Evolutionary conservation across 2,329 filamentous ascomycete species (phyloP).

Genomic region (Aschersonia sp.): DNA sequence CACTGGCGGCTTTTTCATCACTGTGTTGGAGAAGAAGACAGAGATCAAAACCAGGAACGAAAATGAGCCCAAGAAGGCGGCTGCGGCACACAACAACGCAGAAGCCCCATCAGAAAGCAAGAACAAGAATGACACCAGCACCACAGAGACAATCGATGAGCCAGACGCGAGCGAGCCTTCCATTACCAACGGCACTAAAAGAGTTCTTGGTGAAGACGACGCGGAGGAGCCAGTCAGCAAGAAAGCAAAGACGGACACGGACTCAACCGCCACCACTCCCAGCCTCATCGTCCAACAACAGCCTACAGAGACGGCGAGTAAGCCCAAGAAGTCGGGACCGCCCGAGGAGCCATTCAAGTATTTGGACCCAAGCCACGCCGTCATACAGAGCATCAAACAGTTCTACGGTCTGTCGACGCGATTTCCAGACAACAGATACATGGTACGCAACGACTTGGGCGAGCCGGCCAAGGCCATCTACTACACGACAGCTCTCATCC

Average conservation of each 20-base stretch:
- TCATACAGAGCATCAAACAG: constrained; percentile 60
- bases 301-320: constrained; percentile 12
- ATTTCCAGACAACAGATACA: constrained; percentile 83
- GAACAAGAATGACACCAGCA: constrained; percentile 11
- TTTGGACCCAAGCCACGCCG: constrained; percentile 56
- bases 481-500: constrained; percentile 76
- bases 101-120: constrained; percentile 6
- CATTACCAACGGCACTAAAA: constrained; percentile 17
- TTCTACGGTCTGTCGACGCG: constrained; percentile 77
- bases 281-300: constrained; percentile 2
- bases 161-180: constrained; percentile 10
- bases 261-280: constrained; percentile 7
- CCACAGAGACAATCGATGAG: background rate
- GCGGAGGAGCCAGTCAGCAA: constrained; percentile 27
- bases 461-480: constrained; percentile 90
- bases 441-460: constrained; percentile 87
- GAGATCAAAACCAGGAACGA: constrained; percentile 73
- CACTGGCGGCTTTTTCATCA: constrained; percentile 95
- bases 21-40: constrained; percentile 78
- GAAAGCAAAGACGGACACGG: constrained; percentile 29
- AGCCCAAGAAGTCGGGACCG: constrained; percentile 32
- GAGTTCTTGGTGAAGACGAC: constrained; percentile 20
- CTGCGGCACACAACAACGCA: constrained; percentile 1
- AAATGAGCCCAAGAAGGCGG: constrained; percentile 29
- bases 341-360: constrained; percentile 94